Base-by-base conservation (phyloP, 257 asterid genomes). In the Lycium barbarum region DNA sequence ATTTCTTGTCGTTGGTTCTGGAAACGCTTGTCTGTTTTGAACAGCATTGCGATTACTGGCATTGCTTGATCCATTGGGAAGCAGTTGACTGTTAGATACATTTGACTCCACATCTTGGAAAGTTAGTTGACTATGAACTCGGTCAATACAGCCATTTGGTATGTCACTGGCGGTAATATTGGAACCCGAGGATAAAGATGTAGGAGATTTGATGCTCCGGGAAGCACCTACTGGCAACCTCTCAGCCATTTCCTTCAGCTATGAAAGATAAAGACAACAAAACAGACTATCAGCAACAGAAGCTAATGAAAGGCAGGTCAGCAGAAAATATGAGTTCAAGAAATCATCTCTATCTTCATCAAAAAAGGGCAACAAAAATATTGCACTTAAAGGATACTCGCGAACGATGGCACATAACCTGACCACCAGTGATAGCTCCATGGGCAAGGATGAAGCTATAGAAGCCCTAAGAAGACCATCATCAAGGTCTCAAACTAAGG, bases 231-330 rank as follows among this genome's bases (percentile, higher is more conserved):
- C 97, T n/a, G 99, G 99, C 83, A 95, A 89, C 88, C 95, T 93
- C 88, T 96, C 99, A 79, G 99, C 99, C 98, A 96, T 93, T 88
- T 96, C 99, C 92, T 96, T 96, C 81, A 96, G 92, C 99, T 96
- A 88, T 86, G 62, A 83, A 82, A 85, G 22, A 62, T 61, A 49
- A 62, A 90, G 17, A 82, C 53, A 45, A 49, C 9, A 83, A 45
- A 73, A 49, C 59, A 79, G 68, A 84, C 90, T 72, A 85, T 83
- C 83, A 89, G 86, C 87, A 86, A 88, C 43, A 68, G 58, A 61
- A 87, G 76, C 63, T 78, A 78, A 78, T 51, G 82, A 78, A 76
- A 78, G 65, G 15, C 82, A 53, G 65, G 26, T 78, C 65, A 53
- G 33, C 65, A 26, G 26, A 78, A 53, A 51, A 78, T 78, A 18